Conservation (phyloP, 129 eudicot genomes). For the Flaveria bidentis region DNA sequence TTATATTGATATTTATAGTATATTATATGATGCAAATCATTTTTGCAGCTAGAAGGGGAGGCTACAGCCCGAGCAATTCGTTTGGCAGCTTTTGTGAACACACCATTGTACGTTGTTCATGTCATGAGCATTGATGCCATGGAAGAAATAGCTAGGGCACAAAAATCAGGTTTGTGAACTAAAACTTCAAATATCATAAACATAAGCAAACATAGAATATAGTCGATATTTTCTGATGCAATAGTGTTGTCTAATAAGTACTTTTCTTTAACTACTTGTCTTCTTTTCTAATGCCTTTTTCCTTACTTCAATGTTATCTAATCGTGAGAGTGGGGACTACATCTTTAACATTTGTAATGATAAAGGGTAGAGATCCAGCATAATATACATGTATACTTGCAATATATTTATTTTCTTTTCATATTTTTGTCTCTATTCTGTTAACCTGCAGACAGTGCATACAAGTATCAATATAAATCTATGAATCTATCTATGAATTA, state of each 20-base stretch:
- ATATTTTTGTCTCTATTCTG: not conserved
- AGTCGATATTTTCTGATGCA: not conserved
- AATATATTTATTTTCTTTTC: not conserved
- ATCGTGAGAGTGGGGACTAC: not conserved
- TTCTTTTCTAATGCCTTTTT: not conserved
- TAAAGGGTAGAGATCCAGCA: not conserved
- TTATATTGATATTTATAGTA: not conserved
- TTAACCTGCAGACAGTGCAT: conserved; percentile 1
- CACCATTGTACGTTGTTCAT: conserved; percentile 97
- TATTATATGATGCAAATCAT: not conserved
- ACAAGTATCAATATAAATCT: not conserved
- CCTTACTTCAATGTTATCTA: not conserved
- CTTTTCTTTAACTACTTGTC: not conserved
- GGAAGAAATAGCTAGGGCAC: conserved; percentile 96
- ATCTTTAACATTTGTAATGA: not conserved
- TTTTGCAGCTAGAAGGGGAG: conserved; percentile 85
- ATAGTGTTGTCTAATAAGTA: not conserved
- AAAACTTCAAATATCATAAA: not conserved
- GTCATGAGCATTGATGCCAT: conserved; percentile 99
- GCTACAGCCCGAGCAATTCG: conserved; percentile 97
- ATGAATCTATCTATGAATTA: not conserved
- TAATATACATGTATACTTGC: not conserved
- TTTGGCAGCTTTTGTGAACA: conserved; percentile 88
- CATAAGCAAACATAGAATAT: not conserved
- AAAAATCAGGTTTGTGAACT: conserved; percentile 72